A percentile compares a stretch with the other conserved stretches of the same genome.
Evolutionary conservation across 306 rosid species (phyloP).

Genomic region (Boehmeria nivea): DNA sequence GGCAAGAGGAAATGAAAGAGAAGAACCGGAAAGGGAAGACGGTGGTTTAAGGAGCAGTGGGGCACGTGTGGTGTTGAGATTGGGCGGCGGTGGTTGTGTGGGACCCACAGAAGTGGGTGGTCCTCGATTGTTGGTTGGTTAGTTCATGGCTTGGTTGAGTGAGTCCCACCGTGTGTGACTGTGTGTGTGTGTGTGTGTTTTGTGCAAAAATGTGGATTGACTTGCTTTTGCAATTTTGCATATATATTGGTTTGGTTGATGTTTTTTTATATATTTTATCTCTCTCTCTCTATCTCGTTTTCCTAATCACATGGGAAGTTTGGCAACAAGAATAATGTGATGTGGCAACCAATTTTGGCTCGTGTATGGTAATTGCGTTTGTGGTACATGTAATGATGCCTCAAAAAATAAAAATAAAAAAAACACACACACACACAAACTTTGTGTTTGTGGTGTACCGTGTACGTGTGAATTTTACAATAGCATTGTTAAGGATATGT

Average conservation of each 20-base stretch:
- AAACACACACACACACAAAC: no score
- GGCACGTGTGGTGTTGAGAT: conserved; percentile 11
- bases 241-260: no score
- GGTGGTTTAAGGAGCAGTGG: not conserved
- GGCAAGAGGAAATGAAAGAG: not conserved
- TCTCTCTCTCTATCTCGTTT: not conserved
- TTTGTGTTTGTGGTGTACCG: no score
- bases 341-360: not conserved
- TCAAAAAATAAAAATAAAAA: no score
- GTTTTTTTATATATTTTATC: no score
- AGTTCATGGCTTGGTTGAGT: not conserved
- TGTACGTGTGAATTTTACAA: no score
- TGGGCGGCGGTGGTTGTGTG: conserved; percentile 1
- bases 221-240: no score
- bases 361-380: no score
- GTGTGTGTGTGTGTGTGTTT: not conserved
- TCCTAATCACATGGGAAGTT: not conserved
- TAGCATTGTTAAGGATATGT: no score
- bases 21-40: not conserved
- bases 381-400: no score
- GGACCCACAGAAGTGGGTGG: conserved; percentile 11
- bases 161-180: not conserved
- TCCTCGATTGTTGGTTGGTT: not conserved
- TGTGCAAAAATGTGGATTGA: no score
- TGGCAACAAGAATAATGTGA: not conserved